Conservation (phyloP, 176 grass and related monocot species). For the Leersia perrieri region DNA sequence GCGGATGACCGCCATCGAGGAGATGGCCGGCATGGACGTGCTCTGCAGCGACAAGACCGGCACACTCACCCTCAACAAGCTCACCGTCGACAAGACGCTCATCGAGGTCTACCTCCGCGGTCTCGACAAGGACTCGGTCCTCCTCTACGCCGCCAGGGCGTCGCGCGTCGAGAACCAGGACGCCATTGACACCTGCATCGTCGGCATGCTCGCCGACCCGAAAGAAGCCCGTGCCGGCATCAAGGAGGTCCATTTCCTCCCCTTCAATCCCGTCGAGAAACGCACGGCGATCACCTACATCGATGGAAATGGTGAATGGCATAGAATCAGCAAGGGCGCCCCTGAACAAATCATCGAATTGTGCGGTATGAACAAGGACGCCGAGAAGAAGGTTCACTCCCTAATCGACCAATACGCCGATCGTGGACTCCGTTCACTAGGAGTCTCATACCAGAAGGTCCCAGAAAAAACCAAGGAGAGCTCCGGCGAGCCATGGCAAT, state of each 20-base stretch:
- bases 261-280: constrained; percentile 93
- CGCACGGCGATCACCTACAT: constrained; percentile 95
- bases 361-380: constrained; percentile 60
- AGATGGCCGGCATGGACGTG: constrained; percentile 98
- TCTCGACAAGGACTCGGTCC: constrained; percentile 70
- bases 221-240: constrained; percentile 83
- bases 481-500: constrained; percentile 66
- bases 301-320: constrained; percentile 73
- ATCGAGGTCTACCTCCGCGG: constrained; percentile 67
- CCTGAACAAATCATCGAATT: constrained; percentile 98
- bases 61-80: constrained; percentile 92
- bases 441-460: constrained; percentile 73
- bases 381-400: constrained; percentile 60
- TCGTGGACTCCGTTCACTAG: constrained; percentile 73
- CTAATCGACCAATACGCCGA: constrained; percentile 86
- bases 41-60: constrained; percentile 97
- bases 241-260: constrained; percentile 89
- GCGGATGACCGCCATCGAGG: constrained; percentile 97
- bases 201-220: constrained; percentile 80
- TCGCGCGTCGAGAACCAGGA: constrained; percentile 95
- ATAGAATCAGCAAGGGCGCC: constrained; percentile 86
- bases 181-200: constrained; percentile 86
- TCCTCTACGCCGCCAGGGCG: constrained; percentile 79
- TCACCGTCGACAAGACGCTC: constrained; percentile 81
- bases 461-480: constrained; percentile 75